A percentile compares a stretch with the other conserved stretches of the same genome.
Conservation (phyloP, 805 yeast genomes). For the Kodamaea hsintzibuensis region DNA sequence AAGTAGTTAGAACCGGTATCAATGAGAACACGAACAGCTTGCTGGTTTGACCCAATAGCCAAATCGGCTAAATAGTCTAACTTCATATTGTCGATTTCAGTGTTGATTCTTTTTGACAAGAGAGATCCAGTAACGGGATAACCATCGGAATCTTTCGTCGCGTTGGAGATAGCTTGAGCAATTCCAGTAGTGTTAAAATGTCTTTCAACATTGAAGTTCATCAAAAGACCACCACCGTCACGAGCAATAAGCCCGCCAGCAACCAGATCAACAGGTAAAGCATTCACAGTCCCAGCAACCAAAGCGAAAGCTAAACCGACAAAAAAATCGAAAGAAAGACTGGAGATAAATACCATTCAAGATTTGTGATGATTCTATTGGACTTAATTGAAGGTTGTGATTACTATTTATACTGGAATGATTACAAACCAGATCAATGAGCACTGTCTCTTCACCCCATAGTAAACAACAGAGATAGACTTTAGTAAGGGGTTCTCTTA, state of each 20-base stretch:
- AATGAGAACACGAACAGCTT: conserved; percentile 25
- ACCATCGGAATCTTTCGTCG: not conserved
- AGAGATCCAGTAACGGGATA: no score
- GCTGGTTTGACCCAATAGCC: conserved; percentile 10
- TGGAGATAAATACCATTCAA: no score
- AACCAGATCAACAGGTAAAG: not conserved
- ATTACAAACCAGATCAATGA: no score
- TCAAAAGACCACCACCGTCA: not conserved
- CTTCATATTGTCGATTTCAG: not conserved
- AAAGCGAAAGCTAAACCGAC: not conserved
- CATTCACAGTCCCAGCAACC: not conserved
- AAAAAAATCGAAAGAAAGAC: no score
- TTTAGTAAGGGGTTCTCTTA: no score
- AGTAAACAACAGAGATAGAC: no score
- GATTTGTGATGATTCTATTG: no score
- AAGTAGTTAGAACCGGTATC: conserved; percentile 12
- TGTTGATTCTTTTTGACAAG: no score
- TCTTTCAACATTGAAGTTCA: not conserved
- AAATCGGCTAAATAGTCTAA: not conserved
- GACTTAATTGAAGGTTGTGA: no score
- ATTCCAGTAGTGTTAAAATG: not conserved
- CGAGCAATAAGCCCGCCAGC: not conserved
- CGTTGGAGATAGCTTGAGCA: not conserved
- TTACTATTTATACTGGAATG: no score
- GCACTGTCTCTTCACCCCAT: no score